A percentile compares a stretch with the other conserved stretches of the same genome.
Evolutionary conservation across 1,284 basidiomycete genomes (phyloP).

Genomic region (Apiotrichum gracile): DNA sequence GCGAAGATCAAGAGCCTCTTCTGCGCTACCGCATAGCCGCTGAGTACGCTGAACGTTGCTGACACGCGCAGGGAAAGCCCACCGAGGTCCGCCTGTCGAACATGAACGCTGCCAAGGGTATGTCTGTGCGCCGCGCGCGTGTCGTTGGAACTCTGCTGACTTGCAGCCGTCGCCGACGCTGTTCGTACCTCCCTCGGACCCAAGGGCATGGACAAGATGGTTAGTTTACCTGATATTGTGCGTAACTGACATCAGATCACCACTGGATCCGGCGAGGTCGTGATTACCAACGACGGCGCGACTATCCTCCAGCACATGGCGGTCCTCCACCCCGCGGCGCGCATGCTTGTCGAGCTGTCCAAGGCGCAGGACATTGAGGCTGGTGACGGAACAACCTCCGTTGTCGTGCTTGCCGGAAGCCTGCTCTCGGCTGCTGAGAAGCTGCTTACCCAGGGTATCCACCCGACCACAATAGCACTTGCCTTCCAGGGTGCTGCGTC

Average conservation of each 20-base stretch:
- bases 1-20: too few species aligned
- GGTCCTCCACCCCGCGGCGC: constrained; percentile 94
- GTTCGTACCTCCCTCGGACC: constrained; percentile 95
- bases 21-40: too few species aligned
- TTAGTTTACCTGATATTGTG: constrained; percentile 40
- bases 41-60: constrained; percentile 6
- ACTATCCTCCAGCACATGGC: constrained; percentile 97
- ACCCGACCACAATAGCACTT: constrained; percentile 96
- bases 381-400: constrained; percentile 97
- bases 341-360: constrained; percentile 98
- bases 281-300: constrained; percentile 98
- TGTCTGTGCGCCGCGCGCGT: not conserved
- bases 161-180: constrained; percentile 88
- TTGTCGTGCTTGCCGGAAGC: constrained; percentile 93
- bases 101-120: constrained; percentile 92
- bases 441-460: constrained; percentile 88
- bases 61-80: constrained; percentile 40
- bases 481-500: constrained; percentile 86
- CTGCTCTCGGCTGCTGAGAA: constrained; percentile 93
- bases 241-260: constrained; percentile 66
- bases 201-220: constrained; percentile 99
- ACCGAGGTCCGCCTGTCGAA: constrained; percentile 86
- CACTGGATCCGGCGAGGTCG: constrained; percentile 91
- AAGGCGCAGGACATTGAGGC: constrained; percentile 98
- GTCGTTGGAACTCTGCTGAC: constrained; percentile 9